Evolutionary conservation across 495 filamentous ascomycete species (phyloP), one percentile per base, ranked within the genome.

Genomic region (Terfezia boudieri): DNA sequence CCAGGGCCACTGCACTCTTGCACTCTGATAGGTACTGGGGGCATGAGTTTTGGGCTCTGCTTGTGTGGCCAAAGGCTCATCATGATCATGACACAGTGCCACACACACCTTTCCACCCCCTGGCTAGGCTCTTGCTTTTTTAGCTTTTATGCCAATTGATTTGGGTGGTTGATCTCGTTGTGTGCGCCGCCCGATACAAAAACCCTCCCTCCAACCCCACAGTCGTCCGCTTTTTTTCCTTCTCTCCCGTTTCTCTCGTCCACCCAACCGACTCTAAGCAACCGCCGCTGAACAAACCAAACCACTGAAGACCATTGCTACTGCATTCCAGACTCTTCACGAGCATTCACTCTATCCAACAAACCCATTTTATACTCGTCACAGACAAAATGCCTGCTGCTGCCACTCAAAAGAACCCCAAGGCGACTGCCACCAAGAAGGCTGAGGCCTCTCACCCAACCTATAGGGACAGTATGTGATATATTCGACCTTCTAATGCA

Each of bases 401-500:
- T 51, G 14, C 49, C 23, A 51, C 49, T 26, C n/a, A 6, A 8
- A 46, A 46, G 4, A 37, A 56, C 37, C 35, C 61, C 53, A 63
- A 67, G 32, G 60, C 62, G 51, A 64, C 67, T 66, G 64, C 72
- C 54, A 57, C 69, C 58, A 75, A 74, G 67, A 77, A 76, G 71
- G 55, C 65, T 22, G 66, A 68, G 56, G 60, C 70, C 58, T 57
- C 72, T 56, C 75, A 79, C 67, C 69, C 73, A 58, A 76, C 75
- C 56, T 79, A 79, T 68, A 76, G 74, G 66, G 76, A 77, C 56
- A 35, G 41, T 46, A 46, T 8, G 41, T 46, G 41, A 23, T 57
- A 36, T 26, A 57, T 66, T 64, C 41, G 46, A 20, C 20, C 20
- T 20, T 55, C 61, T 50, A 60, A 55, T 67, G 74, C 73, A 73